Percentiles rank a stretch among this genome's conserved stretches.
phyloP scores from a whole-genome alignment of 805 yeast species.

The Metschnikowia drakensbergensis region DNA sequence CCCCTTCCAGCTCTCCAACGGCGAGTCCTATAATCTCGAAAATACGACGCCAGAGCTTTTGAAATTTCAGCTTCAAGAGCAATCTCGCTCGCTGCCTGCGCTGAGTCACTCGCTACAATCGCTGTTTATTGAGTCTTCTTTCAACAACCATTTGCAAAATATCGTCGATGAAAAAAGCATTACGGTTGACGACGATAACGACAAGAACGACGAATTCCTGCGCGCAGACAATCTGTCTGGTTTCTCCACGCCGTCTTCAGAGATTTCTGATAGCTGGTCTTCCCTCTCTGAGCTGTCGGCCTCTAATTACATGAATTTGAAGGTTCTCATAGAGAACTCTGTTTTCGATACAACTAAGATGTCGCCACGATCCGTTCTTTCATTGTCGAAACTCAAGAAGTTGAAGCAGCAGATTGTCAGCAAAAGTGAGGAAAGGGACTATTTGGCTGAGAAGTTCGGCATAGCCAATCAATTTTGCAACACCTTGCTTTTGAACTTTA shows the following conservation, averaged over 20 bases:
- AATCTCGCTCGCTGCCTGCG: slow-evolving; percentile 20
- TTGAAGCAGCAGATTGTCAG: slow-evolving; percentile 30
- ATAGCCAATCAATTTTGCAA: slow-evolving; percentile 34
- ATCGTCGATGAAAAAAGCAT: slow-evolving; percentile 7
- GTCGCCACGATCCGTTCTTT: slow-evolving; percentile 30
- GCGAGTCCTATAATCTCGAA: slow-evolving; percentile 29
- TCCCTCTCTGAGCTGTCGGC: slow-evolving; percentile 13
- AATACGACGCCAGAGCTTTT: slow-evolving; percentile 42
- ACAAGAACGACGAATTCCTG: slow-evolving; percentile 14
- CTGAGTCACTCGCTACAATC: slow-evolving; percentile 10
- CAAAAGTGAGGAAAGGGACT: slow-evolving; percentile 28
- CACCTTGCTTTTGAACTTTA: slow-evolving; percentile 21
- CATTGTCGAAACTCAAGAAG: slow-evolving; percentile 25
- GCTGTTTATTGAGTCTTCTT: slow-evolving; percentile 27
- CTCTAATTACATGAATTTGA: slow-evolving; percentile 36
- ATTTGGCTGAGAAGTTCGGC: slow-evolving; percentile 28
- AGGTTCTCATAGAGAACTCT: slow-evolving; percentile 43
- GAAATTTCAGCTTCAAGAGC: slow-evolving; percentile 43
- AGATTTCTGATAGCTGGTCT: slow-evolving; percentile 13
- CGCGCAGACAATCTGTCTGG: slow-evolving; percentile 8
- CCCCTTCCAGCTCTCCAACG: slow-evolving; percentile 33
- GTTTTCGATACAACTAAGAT: slow-evolving; percentile 38
- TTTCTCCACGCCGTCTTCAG: slow-evolving; percentile 20
- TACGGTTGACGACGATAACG: slow-evolving; percentile 14
- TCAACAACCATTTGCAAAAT: slow-evolving; percentile 33